Percentiles rank a stretch among this genome's conserved stretches.
Evolutionary conservation across 225 moss, liverwort and hornwort species (phyloP).

Genomic region (Ulota crispa): DNA sequence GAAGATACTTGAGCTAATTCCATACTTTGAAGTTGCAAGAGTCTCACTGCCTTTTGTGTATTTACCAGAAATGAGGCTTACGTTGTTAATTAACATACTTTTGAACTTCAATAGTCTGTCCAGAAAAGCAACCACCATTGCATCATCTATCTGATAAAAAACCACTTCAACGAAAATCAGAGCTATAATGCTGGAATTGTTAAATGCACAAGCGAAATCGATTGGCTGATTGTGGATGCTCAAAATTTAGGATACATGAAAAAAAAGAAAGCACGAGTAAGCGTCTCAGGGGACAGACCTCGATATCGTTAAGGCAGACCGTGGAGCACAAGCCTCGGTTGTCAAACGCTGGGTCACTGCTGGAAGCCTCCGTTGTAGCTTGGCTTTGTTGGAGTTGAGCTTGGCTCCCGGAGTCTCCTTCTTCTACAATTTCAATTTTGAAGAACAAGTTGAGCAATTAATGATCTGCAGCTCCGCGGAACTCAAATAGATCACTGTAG

Average conservation of each 20-base stretch:
- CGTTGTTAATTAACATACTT: conserved; percentile 28
- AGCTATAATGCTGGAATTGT: not conserved
- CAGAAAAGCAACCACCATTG: conserved; percentile 55
- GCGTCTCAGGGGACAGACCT: conserved; percentile 30
- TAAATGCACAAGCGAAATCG: not conserved
- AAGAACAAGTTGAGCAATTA: conserved; percentile 3
- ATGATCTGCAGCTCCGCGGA: not conserved
- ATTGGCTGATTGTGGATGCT: not conserved
- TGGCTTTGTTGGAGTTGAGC: conserved; percentile 25
- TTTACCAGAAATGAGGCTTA: conserved; percentile 33
- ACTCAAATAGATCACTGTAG: not conserved
- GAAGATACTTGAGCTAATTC: not conserved
- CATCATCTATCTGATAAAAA: conserved; percentile 58
- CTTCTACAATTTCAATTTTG: conserved; percentile 29
- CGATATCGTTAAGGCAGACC: conserved; percentile 38
- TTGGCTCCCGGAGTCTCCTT: conserved; percentile 22
- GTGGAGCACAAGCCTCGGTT: conserved; percentile 26
- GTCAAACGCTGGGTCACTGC: conserved; percentile 40
- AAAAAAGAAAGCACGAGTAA: not conserved
- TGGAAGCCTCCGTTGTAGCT: conserved; percentile 45
- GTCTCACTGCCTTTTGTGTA: not conserved
- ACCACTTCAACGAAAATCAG: conserved; percentile 40
- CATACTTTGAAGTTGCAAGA: conserved; percentile 12
- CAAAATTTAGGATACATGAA: not conserved
- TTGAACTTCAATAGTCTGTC: conserved; percentile 54